These are phyloP conservation scores for Glaciozyma antarctica DNA, from an alignment of 768 basidiomycete genomes.

Conservation along the genomic window DNA sequence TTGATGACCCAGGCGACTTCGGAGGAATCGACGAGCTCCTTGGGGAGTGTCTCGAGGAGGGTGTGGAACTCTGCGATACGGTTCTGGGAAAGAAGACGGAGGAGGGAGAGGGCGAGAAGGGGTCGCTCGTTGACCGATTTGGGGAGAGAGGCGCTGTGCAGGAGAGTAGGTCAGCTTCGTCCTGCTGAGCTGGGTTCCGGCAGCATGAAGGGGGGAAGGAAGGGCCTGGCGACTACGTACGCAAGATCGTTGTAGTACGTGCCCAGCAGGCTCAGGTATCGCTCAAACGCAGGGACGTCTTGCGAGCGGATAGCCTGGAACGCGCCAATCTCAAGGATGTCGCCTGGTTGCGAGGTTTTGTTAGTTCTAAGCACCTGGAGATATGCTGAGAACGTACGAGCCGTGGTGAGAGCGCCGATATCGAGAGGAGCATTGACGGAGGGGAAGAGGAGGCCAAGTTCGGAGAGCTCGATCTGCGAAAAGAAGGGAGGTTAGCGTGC, in stretches of 20 bases:
- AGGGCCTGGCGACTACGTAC: slow-evolving; percentile 40
- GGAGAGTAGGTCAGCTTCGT: neutral
- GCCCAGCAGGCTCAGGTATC: slow-evolving; percentile 85
- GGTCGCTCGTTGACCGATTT: slow-evolving; percentile 78
- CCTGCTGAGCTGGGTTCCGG: neutral
- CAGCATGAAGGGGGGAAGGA: neutral
- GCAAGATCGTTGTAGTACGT: slow-evolving; percentile 80
- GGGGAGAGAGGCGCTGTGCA: slow-evolving; percentile 56
- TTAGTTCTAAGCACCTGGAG: too few species aligned
- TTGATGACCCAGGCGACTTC: slow-evolving; percentile 35
- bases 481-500: neutral
- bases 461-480: slow-evolving; percentile 16
- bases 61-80: slow-evolving; percentile 97
- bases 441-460: slow-evolving; percentile 25
- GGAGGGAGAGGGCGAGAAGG: slow-evolving; percentile 84
- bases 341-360: too few species aligned
- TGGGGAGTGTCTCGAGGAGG: slow-evolving; percentile 76
- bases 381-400: slow-evolving; percentile 7
- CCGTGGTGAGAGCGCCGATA: slow-evolving; percentile 12
- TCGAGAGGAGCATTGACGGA: slow-evolving; percentile 3
- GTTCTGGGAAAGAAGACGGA: slow-evolving; percentile 87
- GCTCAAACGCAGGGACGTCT: slow-evolving; percentile 85
- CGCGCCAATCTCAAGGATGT: slow-evolving; percentile 90
- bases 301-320: slow-evolving; percentile 82
- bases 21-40: slow-evolving; percentile 36